Conservation (phyloP, 371 early-diverging fungal genomes). For the Mortierella sp. region DNA sequence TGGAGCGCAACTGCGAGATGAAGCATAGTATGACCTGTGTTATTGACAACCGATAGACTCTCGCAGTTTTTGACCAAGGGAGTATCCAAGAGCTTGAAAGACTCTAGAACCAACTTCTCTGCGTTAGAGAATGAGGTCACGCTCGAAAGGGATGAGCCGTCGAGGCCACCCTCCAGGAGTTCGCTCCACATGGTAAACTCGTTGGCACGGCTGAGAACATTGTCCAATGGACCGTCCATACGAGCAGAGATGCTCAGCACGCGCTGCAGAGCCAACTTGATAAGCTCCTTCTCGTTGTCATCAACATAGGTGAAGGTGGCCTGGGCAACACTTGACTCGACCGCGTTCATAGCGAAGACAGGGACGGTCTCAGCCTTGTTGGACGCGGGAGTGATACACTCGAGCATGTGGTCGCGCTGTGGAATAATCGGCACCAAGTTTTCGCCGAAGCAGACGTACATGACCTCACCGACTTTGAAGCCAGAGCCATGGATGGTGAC, state of each 20-base stretch:
- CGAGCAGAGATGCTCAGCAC: conserved; percentile 46
- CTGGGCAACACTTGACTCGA: conserved; percentile 28
- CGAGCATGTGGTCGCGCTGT: conserved; percentile 55
- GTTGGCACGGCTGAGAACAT: conserved; percentile 39
- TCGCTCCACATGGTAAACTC: conserved; percentile 51
- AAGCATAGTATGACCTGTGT: conserved; percentile 50
- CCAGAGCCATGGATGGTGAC: conserved; percentile 51
- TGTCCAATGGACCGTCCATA: conserved; percentile 47
- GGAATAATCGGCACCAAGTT: conserved; percentile 42
- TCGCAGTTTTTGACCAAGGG: conserved; percentile 29
- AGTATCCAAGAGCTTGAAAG: conserved; percentile 34
- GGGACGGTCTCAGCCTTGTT: conserved; percentile 46
- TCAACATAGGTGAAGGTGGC: conserved; percentile 50
- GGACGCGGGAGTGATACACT: conserved; percentile 47
- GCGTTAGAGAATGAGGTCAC: conserved; percentile 15
- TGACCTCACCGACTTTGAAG: conserved; percentile 44
- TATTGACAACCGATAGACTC: conserved; percentile 33
- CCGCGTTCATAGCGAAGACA: conserved; percentile 44
- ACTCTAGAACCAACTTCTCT: conserved; percentile 41
- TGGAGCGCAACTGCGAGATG: conserved; percentile 42
- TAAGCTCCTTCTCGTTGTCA: conserved; percentile 55
- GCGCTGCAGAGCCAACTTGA: conserved; percentile 50
- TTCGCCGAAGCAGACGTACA: conserved; percentile 51
- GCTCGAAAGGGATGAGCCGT: conserved; percentile 12
- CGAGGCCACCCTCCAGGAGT: conserved; percentile 28